These are phyloP conservation scores for Aspergillus carbonarius DNA, from an alignment of 2,329 filamentous ascomycete genomes.

Conservation along the genomic window DNA sequence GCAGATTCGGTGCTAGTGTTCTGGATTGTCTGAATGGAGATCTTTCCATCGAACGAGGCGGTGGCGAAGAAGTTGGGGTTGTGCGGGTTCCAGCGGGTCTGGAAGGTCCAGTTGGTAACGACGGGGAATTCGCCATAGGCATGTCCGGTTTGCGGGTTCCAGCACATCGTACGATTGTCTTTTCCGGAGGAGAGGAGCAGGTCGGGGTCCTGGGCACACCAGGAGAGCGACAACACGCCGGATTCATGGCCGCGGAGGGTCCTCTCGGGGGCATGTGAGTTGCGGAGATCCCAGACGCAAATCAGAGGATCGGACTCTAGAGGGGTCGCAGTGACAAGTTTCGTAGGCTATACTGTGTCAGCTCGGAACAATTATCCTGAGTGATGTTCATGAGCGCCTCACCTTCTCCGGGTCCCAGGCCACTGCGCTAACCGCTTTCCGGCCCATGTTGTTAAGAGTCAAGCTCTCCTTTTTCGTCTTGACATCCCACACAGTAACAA, in stretches of 20 bases:
- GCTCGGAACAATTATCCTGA: not conserved
- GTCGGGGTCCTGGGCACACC: slow-evolving; percentile 89
- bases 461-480: slow-evolving; percentile 97
- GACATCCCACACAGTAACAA: slow-evolving; percentile 97
- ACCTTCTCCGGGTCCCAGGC: slow-evolving; percentile 94
- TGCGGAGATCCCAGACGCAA: slow-evolving; percentile 89
- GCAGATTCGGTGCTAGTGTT: slow-evolving; percentile 76
- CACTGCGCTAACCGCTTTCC: slow-evolving; percentile 91
- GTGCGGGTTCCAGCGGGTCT: slow-evolving; percentile 88
- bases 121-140: slow-evolving; percentile 90
- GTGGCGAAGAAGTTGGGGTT: slow-evolving; percentile 92
- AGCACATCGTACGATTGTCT: slow-evolving; percentile 91
- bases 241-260: slow-evolving; percentile 90
- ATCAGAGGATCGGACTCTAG: slow-evolving; percentile 87
- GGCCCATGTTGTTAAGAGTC: slow-evolving; percentile 83
- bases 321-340: slow-evolving; percentile 87
- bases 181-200: slow-evolving; percentile 91
- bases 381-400: slow-evolving; percentile 1
- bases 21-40: slow-evolving; percentile 88
- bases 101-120: slow-evolving; percentile 99
- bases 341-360: slow-evolving; percentile 62
- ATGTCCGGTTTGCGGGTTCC: slow-evolving; percentile 92
- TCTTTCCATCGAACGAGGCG: slow-evolving; percentile 95
- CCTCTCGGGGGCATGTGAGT: slow-evolving; percentile 88
- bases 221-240: slow-evolving; percentile 88